Evolutionary conservation across 352 stramenopile genomes (phyloP).

Genomic region (Aphanomyces astaci): DNA sequence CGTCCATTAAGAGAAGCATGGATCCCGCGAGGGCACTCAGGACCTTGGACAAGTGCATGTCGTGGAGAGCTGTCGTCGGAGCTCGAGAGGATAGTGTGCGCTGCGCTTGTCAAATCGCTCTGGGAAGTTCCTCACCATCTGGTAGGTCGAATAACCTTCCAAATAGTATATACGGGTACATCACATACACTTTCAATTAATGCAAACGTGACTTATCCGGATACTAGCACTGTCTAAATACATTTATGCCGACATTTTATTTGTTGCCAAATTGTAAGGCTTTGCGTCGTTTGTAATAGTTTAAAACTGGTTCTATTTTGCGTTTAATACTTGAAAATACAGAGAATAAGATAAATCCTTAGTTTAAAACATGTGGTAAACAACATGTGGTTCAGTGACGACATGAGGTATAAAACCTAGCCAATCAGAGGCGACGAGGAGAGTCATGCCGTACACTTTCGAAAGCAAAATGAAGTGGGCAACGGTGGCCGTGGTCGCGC

Average conservation of each 20-base stretch:
- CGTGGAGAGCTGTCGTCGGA: not conserved
- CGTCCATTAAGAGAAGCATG: not conserved
- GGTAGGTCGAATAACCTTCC: not conserved
- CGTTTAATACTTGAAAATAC: not conserved
- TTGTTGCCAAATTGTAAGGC: slow-evolving; percentile 5
- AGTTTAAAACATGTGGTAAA: not conserved
- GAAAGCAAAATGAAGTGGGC: slow-evolving; percentile 12
- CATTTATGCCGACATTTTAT: not conserved
- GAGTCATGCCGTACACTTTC: not conserved
- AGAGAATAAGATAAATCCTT: not conserved
- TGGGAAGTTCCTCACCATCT: not conserved
- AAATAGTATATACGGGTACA: no score
- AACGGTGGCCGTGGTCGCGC: not conserved
- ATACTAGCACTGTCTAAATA: not conserved
- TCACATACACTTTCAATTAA: no score
- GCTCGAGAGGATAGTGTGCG: not conserved
- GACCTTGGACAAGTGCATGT: not conserved
- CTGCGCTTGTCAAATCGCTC: not conserved
- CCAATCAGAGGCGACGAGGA: not conserved
- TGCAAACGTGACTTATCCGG: no score
- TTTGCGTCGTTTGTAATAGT: no score
- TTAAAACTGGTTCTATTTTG: not conserved
- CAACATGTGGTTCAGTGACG: not conserved
- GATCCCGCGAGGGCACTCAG: not conserved
- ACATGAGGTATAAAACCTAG: not conserved